Base-by-base conservation (phyloP, 1,284 basidiomycete genomes). In the Ganoderma lucidum region DNA sequence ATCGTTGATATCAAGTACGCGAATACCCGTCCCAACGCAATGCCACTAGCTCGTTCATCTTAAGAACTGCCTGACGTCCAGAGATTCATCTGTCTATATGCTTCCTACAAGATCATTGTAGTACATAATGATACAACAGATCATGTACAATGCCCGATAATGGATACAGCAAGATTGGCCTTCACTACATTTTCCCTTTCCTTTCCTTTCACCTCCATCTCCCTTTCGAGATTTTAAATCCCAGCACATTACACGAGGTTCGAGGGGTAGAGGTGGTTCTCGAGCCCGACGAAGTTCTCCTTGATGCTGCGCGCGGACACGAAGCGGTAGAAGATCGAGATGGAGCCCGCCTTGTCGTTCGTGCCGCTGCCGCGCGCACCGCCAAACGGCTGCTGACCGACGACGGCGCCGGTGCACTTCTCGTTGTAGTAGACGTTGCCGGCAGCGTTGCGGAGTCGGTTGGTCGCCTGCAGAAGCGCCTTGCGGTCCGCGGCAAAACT, bases 311-410 rank as follows among this genome's bases (percentile, higher is more conserved):
- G 88, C 61, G 94, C 91, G 67, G 93, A 95, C 67, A 96, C 88
- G 81, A 97, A 97, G 69, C 96, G 86, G 81, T 93, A 96, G 84
- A 95, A 97, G 79, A 98, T 94, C 76, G 87, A 90, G 74, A 96
- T 92, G 73, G 93, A 96, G 17, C 97, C 97, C 0, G 96, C 95
- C 86, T 99, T 99, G 83, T 99, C 98, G 85, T 99, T 99, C 73
- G 98, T 99, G 39, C 98, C 97, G 76, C 93, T 96, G 30, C 89
- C 95, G 60, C 97, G 90, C 6, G 91, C 95, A 67, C 97, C 98
- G 66, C 97, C 97, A 80, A 99, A 99, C 6, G 97, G 96, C 82
- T 99, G 97, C 81, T 98, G 96, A 6, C 95, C 96, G 37, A 98
- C 95, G 61, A 96, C 94, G 35, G 97, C 97, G 69, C 97, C 97